Conservation (phyloP, 805 yeast species). For the Candida broadrunensis region DNA sequence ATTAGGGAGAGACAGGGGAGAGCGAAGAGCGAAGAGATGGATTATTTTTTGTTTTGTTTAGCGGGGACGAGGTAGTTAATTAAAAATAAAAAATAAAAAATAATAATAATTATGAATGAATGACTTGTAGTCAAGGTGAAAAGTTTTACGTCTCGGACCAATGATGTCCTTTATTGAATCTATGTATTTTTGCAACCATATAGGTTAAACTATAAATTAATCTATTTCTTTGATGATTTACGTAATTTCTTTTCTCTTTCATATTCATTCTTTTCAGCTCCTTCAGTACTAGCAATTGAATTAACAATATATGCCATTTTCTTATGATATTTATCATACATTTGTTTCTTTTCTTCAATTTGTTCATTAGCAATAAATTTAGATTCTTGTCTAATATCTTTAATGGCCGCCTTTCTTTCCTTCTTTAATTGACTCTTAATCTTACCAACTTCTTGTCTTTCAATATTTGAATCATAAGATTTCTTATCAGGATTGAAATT, state of each 20-base stretch:
- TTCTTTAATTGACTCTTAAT: constrained; percentile 83
- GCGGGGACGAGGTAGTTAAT: too few relatives aligned
- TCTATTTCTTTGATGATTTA: constrained; percentile 8
- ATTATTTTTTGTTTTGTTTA: too few relatives aligned
- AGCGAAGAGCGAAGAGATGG: too few relatives aligned
- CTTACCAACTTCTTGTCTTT: constrained; percentile 79
- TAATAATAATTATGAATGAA: too few relatives aligned
- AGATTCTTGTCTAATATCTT: constrained; percentile 87
- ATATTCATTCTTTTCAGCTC: constrained; percentile 89
- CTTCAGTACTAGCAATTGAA: constrained; percentile 88
- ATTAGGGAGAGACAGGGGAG: too few relatives aligned
- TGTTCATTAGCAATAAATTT: constrained; percentile 84
- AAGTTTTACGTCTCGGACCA: too few relatives aligned
- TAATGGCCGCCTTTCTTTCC: constrained; percentile 83
- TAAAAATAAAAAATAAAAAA: too few relatives aligned
- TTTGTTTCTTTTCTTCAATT: constrained; percentile 71
- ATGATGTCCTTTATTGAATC: too few relatives aligned
- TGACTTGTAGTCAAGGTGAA: too few relatives aligned
- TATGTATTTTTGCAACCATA: neutral
- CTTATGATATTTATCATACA: constrained; percentile 76
- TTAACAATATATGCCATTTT: constrained; percentile 87
- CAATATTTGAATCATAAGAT: constrained; percentile 75
- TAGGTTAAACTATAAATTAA: neutral
- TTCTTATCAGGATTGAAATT: constrained; percentile 94
- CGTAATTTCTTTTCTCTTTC: constrained; percentile 78